Base-by-base conservation (phyloP, 495 filamentous ascomycete genomes). In the Lophiotrema nucula region DNA sequence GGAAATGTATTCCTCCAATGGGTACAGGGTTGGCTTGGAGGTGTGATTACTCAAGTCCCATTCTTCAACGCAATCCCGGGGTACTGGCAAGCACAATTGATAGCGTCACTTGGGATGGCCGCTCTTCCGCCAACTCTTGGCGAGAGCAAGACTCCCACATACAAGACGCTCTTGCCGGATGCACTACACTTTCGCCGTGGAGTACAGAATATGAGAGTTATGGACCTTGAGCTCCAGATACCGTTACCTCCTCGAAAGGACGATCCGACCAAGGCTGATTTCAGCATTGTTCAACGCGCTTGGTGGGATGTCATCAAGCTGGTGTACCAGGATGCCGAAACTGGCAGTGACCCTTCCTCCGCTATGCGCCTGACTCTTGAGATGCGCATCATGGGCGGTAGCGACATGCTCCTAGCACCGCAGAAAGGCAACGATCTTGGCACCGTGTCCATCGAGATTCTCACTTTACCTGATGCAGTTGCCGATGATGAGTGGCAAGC, bases 281-380 rank as follows among this genome's bases (percentile, higher is more conserved):
- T 66, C 60, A 63, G 59, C 15, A 62, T 75, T 21, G 73, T 77
- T 2, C 76, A 75, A 48, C 56, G 65, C 8, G 78, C 78, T 1
- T 80, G 78, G 78, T 81, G 79, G 79, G 79, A 80, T 41, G 75
- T 73, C 8, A 78, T 81, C 49, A 67, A 74, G 1, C 66, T 74
- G 0, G 70, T 72, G 12, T 79, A 81, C 60, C 56, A 61, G 19
- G 62, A 74, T 38, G 63, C 58, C 0, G 70, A 70, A 4, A 54
- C 28, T 13, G 41, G 26, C 4, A 19, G 21, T 19, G 63, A 66
- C 35, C 55, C 54, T 18, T 56, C 52, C 5, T 73, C 68, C 6
- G 75, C 79, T 0, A 78, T 81, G 73, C 74, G 79, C 2, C 69
- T 82, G 31, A 70, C 76, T 0, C 69, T 82, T 8, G 79, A 82